phyloP scores from a whole-genome alignment of 495 filamentous ascomycete species.

The Talaromyces wortmannii region DNA sequence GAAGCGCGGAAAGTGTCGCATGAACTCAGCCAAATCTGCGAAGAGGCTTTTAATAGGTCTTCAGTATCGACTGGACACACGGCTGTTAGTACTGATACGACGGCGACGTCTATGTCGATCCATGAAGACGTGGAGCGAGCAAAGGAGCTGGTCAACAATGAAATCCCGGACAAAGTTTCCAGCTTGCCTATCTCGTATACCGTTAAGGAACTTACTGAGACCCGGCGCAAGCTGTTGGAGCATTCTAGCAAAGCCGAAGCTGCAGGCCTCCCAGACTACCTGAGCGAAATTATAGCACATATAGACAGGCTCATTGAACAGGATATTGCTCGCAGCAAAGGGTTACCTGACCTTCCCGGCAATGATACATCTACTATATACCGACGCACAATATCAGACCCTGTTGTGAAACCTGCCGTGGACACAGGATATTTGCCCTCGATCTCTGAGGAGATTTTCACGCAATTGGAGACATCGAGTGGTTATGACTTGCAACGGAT shows the following conservation, averaged over 20 bases:
- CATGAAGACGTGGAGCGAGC: conserved; percentile 8
- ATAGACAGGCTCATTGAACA: conserved; percentile 56
- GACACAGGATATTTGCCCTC: conserved; percentile 4
- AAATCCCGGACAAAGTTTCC: conserved; percentile 2
- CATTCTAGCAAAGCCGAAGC: conserved; percentile 30
- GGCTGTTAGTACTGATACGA: conserved; percentile 43
- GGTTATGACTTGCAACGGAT: conserved; percentile 18
- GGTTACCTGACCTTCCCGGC: conserved; percentile 34
- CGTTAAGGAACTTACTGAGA: conserved; percentile 47
- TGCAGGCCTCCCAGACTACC: conserved; percentile 33
- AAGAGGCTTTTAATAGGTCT: conserved; percentile 77
- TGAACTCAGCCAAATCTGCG: conserved; percentile 61
- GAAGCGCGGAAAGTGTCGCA: conserved; percentile 60
- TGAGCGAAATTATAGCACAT: conserved; percentile 54
- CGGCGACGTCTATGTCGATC: conserved; percentile 43
- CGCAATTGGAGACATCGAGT: conserved; percentile 16
- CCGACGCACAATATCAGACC: conserved; percentile 2
- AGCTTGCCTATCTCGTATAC: conserved; percentile 29
- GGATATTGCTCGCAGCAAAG: conserved; percentile 12
- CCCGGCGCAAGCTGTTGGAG: conserved; percentile 47
- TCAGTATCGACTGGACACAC: conserved; percentile 46
- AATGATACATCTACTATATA: conserved; percentile 30
- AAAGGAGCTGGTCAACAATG: neutral
- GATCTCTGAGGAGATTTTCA: conserved; percentile 6
- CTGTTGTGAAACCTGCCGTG: neutral